Conservation (phyloP, 768 basidiomycete species). For the Hebeloma cylindrosporum region DNA sequence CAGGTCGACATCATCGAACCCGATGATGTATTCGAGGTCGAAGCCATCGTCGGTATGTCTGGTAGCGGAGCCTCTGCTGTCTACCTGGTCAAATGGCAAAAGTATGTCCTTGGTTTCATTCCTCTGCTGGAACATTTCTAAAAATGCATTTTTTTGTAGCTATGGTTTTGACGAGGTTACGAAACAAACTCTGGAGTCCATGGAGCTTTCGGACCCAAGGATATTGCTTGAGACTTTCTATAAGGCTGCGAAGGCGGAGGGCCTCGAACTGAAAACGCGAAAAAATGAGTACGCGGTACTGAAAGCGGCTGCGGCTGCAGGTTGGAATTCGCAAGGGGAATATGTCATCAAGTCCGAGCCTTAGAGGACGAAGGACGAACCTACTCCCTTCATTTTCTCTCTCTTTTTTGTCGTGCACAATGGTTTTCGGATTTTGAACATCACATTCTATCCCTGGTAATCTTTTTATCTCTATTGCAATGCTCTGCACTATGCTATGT, state of each 20-base stretch:
- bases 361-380: too few relatives aligned
- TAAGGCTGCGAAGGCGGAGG: constrained; percentile 27
- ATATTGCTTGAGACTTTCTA: constrained; percentile 33
- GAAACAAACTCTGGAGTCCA: constrained; percentile 33
- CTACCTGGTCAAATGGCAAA: constrained; percentile 44
- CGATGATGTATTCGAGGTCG: constrained; percentile 30
- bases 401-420: too few relatives aligned
- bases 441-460: too few relatives aligned
- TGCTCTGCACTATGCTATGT: too few relatives aligned
- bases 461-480: too few relatives aligned
- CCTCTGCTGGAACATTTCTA: not conserved
- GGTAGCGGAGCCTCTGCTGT: constrained; percentile 21
- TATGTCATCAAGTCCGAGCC: too few relatives aligned
- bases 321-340: too few relatives aligned
- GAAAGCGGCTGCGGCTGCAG: constrained; percentile 31
- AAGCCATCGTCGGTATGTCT: constrained; percentile 34
- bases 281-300: constrained; percentile 27
- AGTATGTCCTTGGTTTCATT: constrained; percentile 27
- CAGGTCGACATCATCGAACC: not conserved
- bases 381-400: too few relatives aligned
- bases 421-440: too few relatives aligned
- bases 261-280: constrained; percentile 26
- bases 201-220: constrained; percentile 26
- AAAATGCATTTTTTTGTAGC: constrained; percentile 20
- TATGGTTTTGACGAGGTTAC: constrained; percentile 35